Percentiles rank a stretch among this genome's conserved stretches.
Evolutionary conservation across 345 rosid genomes (phyloP).

Genomic region (Cardiospermum halicacabum): DNA sequence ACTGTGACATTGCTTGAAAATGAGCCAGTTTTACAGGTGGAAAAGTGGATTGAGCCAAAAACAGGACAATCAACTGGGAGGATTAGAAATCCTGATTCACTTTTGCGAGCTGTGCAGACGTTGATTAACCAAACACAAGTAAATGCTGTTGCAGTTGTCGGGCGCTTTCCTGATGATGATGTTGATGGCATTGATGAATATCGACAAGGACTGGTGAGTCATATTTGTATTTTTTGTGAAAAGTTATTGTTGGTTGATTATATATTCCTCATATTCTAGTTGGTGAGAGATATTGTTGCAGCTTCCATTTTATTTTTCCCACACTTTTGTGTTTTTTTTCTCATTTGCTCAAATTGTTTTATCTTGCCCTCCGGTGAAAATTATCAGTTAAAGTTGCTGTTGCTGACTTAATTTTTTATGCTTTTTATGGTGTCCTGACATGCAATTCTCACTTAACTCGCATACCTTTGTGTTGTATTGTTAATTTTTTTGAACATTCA

Average conservation of each 20-base stretch:
- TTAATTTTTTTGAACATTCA: not conserved
- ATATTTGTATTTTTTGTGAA: not conserved
- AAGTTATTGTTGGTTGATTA: not conserved
- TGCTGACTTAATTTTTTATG: not conserved
- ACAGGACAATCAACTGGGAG: constrained; percentile 61
- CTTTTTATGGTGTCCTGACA: not conserved
- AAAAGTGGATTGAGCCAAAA: constrained; percentile 52
- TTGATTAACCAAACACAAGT: constrained; percentile 37
- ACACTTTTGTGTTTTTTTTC: not conserved
- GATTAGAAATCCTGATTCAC: constrained; percentile 46
- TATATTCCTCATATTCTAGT: not conserved
- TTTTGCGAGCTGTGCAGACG: constrained; percentile 42
- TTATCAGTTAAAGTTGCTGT: not conserved
- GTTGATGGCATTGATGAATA: constrained; percentile 40
- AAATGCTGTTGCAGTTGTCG: constrained; percentile 55
- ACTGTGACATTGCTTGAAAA: not conserved
- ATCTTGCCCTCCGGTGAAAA: no score
- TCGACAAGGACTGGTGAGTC: constrained; percentile 48
- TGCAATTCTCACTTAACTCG: not conserved
- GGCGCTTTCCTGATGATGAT: constrained; percentile 56
- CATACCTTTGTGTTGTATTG: not conserved
- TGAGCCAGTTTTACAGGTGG: constrained; percentile 33
- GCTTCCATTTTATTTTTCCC: not conserved
- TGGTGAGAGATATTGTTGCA: not conserved
- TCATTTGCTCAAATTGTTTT: not conserved